Base-by-base conservation (phyloP, 352 stramenopile genomes). In the Hyaloperonospora arabidopsidis region DNA sequence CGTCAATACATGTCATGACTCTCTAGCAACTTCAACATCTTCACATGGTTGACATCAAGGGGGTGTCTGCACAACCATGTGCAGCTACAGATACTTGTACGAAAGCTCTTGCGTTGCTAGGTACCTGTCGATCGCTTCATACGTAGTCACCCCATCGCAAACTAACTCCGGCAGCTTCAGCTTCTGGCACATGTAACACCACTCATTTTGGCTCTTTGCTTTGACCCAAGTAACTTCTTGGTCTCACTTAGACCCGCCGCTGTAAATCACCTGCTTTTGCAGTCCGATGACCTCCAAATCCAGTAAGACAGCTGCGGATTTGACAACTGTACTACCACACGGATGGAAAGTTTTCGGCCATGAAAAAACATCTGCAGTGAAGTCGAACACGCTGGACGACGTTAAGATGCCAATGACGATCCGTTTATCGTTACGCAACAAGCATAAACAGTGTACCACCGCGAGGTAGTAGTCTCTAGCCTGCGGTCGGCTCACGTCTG, bases 171-270 rank as follows among this genome's bases (percentile, higher is more conserved):
- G 64, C 14, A 63, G 66, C 52, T 70, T 61, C 17, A 84, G 54
- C 18, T 87, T 66, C 25, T 81, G 62, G 13, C 74, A 73, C 77
- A 87, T 86, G 21, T 25, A 47, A 23, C 56, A 21, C 7, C 71
- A 39, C 14, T 61, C 54, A 18, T 43, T 28, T 53, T 76, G 76
- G 85, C 40, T 70, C 66, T 47, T 73, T 72, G 59, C 85, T 74
- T 45, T 85, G 82, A 60, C 23, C 70, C 51, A 21, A 29, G n/a
- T 32, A 32, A 8, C 25, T 4, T 32, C 25, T 63, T 65, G 18
- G 29, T 59, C 54, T 67, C 56, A 17, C 46, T 61, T 34, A 49
- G 57, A 45, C 49, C 63, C 32, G 59, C 52, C 2, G 25, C 63
- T 23, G 43, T 52, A 13, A 64, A 0, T 35, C 15, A 56, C 34